Evolutionary conservation across 768 basidiomycete genomes (phyloP).

Genomic region (Leccinum variicolor): DNA sequence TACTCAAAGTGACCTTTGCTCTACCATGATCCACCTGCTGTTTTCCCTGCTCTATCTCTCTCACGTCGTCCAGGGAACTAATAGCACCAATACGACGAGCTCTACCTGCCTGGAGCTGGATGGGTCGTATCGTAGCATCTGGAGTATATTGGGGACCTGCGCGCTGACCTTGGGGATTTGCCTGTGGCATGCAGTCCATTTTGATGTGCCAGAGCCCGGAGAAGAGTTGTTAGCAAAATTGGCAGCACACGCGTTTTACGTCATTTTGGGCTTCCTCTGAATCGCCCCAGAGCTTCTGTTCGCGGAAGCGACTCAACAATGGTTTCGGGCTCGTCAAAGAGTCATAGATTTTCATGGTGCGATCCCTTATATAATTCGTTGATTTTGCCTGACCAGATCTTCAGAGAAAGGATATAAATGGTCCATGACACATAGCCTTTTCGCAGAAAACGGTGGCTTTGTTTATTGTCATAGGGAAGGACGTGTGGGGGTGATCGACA

Average conservation of each 20-base stretch:
- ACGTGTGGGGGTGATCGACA: neutral
- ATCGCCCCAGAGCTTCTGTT: neutral
- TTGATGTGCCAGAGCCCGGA: neutral
- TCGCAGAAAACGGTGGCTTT: neutral
- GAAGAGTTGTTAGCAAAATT: neutral
- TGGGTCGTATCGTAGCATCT: neutral
- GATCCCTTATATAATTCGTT: neutral
- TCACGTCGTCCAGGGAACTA: too few relatives aligned
- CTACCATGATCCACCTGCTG: too few relatives aligned
- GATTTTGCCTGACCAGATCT: neutral
- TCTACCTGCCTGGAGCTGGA: too few relatives aligned
- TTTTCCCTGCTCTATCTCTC: too few relatives aligned
- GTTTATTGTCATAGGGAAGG: neutral
- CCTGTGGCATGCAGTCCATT: neutral
- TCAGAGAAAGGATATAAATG: neutral
- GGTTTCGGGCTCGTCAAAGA: neutral
- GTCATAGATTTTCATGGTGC: neutral
- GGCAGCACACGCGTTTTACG: neutral
- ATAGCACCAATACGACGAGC: too few relatives aligned
- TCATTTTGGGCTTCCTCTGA: neutral
- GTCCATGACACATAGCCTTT: neutral
- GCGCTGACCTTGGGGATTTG: neutral
- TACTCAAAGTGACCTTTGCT: too few relatives aligned
- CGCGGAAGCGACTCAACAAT: neutral
- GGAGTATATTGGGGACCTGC: neutral